A percentile compares a stretch with the other conserved stretches of the same genome.
phyloP scores from a whole-genome alignment of 164 flowering plant genomes.

The Litsea cubeba region DNA sequence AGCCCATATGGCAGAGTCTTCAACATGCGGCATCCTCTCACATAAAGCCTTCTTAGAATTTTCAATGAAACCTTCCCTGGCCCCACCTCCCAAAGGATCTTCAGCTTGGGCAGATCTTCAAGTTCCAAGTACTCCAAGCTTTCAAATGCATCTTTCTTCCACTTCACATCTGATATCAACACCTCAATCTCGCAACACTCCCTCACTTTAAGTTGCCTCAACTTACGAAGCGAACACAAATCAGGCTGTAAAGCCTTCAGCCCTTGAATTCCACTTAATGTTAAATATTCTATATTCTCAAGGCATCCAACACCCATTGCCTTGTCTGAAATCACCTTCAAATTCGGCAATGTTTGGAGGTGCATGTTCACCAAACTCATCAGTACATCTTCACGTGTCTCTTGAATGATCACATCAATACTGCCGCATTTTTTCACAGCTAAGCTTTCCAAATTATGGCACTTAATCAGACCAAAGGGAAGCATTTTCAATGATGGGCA shows the following conservation, averaged over 20 bases:
- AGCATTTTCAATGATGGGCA: neutral
- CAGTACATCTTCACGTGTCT: neutral
- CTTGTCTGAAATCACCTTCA: conserved; percentile 3
- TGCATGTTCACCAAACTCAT: neutral
- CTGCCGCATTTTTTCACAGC: neutral
- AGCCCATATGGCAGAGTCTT: conserved; percentile 1
- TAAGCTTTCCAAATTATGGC: neutral
- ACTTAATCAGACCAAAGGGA: conserved; percentile 5
- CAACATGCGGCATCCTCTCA: neutral
- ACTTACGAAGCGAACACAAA: neutral
- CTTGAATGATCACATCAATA: neutral
- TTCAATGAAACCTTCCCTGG: neutral
- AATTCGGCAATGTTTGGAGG: neutral
- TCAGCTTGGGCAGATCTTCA: conserved; percentile 3
- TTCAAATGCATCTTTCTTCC: neutral
- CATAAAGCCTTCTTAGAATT: neutral
- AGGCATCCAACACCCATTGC: conserved; percentile 4
- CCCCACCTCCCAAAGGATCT: neutral
- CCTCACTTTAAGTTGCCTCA: neutral
- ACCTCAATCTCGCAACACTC: neutral
- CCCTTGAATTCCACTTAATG: neutral
- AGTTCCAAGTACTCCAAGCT: neutral
- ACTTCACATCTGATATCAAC: neutral
- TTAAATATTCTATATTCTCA: neutral
- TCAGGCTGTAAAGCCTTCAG: neutral